Percentiles rank a stretch among this genome's conserved stretches.
phyloP scores from a whole-genome alignment of 2,329 filamentous ascomycete genomes.

The Hymenoscyphus albidus region DNA sequence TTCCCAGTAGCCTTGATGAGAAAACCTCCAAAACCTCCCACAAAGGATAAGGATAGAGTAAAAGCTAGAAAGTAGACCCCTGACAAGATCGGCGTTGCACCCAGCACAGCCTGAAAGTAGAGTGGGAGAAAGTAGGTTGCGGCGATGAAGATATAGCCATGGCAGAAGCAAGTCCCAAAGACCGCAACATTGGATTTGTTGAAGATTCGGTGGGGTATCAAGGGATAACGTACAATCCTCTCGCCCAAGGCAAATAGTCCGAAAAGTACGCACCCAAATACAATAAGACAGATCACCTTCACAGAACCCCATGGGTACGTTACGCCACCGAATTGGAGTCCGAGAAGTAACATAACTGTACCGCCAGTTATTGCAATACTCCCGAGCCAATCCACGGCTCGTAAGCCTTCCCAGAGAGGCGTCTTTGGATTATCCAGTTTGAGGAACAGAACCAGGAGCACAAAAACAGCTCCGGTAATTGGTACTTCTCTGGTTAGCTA shows the following conservation, averaged over 20 bases:
- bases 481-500: slow-evolving; percentile 18
- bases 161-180: slow-evolving; percentile 65
- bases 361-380: slow-evolving; percentile 61
- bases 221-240: slow-evolving; percentile 68
- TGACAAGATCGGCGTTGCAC: slow-evolving; percentile 56
- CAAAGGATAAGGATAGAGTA: slow-evolving; percentile 61
- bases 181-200: slow-evolving; percentile 62
- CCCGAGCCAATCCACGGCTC: slow-evolving; percentile 58
- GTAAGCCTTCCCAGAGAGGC: slow-evolving; percentile 56
- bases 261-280: slow-evolving; percentile 56
- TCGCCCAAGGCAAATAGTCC: slow-evolving; percentile 65
- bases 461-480: slow-evolving; percentile 36
- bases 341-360: slow-evolving; percentile 81
- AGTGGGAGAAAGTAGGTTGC: slow-evolving; percentile 41
- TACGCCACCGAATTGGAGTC: slow-evolving; percentile 79
- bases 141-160: slow-evolving; percentile 51
- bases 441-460: slow-evolving; percentile 58
- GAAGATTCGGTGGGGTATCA: slow-evolving; percentile 76
- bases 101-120: slow-evolving; percentile 64
- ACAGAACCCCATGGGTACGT: slow-evolving; percentile 53
- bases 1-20: slow-evolving; percentile 60
- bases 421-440: slow-evolving; percentile 65
- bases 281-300: slow-evolving; percentile 46
- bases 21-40: slow-evolving; percentile 54
- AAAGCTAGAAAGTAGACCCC: slow-evolving; percentile 72